Evolutionary conservation across 495 filamentous ascomycete species (phyloP).

Genomic region (Penicillium arizonense): DNA sequence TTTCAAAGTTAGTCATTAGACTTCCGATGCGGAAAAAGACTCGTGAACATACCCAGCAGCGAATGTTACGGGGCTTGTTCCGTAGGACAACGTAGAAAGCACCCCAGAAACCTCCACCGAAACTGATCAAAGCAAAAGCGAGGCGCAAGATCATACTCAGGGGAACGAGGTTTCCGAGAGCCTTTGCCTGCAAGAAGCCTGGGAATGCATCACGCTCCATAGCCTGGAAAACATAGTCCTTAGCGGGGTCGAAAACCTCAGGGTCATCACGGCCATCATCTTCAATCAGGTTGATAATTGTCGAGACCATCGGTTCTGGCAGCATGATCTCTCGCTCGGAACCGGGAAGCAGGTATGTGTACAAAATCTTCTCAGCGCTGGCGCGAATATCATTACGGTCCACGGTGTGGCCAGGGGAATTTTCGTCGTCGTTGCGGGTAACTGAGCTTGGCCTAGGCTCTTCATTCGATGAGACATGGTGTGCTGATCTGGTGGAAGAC

Average conservation of each 20-base stretch:
- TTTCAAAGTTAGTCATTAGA: slow-evolving; percentile 17
- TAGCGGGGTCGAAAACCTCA: slow-evolving; percentile 93
- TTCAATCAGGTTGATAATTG: slow-evolving; percentile 82
- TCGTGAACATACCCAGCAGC: slow-evolving; percentile 72
- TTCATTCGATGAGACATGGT: slow-evolving; percentile 40
- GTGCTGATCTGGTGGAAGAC: slow-evolving; percentile 40
- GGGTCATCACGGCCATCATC: slow-evolving; percentile 89
- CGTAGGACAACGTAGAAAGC: slow-evolving; percentile 91
- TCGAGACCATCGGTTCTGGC: slow-evolving; percentile 77
- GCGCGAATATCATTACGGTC: slow-evolving; percentile 82
- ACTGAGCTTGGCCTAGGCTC: slow-evolving; percentile 66
- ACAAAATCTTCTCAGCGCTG: slow-evolving; percentile 96
- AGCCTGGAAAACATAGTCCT: slow-evolving; percentile 98
- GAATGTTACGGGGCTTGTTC: slow-evolving; percentile 65
- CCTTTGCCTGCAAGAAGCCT: slow-evolving; percentile 91
- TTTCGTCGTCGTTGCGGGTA: slow-evolving; percentile 51
- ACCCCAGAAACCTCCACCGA: slow-evolving; percentile 93
- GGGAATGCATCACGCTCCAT: slow-evolving; percentile 99
- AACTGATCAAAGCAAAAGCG: slow-evolving; percentile 77
- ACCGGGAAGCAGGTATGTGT: slow-evolving; percentile 88
- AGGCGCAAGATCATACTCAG: slow-evolving; percentile 79
- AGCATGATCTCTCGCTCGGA: slow-evolving; percentile 94
- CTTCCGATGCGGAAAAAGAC: not conserved
- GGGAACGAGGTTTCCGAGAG: slow-evolving; percentile 90
- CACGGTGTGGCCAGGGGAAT: slow-evolving; percentile 82